A percentile compares a stretch with the other conserved stretches of the same genome.
Evolutionary conservation across 2,329 filamentous ascomycete species (phyloP).

Genomic region (Exophiala sp.): DNA sequence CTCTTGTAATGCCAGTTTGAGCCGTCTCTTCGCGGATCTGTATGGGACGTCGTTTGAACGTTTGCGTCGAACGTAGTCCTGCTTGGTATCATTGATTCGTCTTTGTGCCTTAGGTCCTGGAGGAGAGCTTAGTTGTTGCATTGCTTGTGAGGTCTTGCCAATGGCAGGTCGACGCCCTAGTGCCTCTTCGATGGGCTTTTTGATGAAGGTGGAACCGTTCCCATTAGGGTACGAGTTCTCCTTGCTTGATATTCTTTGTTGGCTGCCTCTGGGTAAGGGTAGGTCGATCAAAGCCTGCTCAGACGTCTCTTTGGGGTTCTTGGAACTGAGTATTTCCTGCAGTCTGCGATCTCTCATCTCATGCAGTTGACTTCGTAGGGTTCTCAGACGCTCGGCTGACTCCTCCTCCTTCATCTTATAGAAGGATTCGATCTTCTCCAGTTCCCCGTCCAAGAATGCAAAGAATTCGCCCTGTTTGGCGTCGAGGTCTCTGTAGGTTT

Average conservation of each 20-base stretch:
- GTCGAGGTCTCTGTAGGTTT: constrained; percentile 60
- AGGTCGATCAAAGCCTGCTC: not conserved
- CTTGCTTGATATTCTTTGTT: constrained; percentile 26
- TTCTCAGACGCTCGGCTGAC: constrained; percentile 62
- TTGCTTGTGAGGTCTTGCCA: constrained; percentile 52
- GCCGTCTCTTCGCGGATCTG: constrained; percentile 78
- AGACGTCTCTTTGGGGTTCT: not conserved
- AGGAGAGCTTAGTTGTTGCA: constrained; percentile 42
- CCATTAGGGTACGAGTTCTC: constrained; percentile 24
- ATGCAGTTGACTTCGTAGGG: constrained; percentile 77
- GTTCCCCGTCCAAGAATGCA: constrained; percentile 71
- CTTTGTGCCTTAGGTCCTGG: constrained; percentile 32
- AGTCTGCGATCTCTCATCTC: constrained; percentile 83
- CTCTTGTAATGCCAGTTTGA: constrained; percentile 86
- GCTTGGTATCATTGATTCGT: constrained; percentile 32
- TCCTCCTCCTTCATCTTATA: constrained; percentile 85
- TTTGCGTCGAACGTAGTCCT: constrained; percentile 47
- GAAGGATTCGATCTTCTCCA: constrained; percentile 88
- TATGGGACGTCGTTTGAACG: constrained; percentile 63
- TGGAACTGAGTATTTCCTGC: constrained; percentile 54
- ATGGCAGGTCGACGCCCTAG: constrained; percentile 42
- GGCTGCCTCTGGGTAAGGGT: not conserved
- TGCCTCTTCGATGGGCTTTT: constrained; percentile 40
- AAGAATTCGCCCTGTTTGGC: constrained; percentile 79
- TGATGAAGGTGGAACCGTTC: constrained; percentile 29